Conservation (phyloP, 2,329 filamentous ascomycete species). For the Xylariales sp. region DNA sequence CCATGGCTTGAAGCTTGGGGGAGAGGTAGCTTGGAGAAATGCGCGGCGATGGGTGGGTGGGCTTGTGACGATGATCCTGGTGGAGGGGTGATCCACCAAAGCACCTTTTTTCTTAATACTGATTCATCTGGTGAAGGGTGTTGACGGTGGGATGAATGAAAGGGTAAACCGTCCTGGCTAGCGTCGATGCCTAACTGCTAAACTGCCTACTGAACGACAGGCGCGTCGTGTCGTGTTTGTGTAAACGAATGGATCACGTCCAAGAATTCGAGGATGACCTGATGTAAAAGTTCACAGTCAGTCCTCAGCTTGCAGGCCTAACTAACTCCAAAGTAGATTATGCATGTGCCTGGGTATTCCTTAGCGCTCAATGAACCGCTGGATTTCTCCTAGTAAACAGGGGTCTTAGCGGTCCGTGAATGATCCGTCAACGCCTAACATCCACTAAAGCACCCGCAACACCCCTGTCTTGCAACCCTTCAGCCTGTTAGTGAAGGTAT, state of each 20-base stretch:
- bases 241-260: too few relatives aligned
- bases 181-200: too few relatives aligned
- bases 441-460: neutral
- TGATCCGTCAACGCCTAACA: constrained; percentile 5
- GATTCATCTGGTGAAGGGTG: constrained; percentile 5
- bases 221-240: too few relatives aligned
- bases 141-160: too few relatives aligned
- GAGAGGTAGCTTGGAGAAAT: too few relatives aligned
- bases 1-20: constrained; percentile 6
- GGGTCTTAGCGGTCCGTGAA: neutral
- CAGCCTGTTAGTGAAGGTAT: neutral
- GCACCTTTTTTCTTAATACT: neutral
- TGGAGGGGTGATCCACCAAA: constrained; percentile 5
- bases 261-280: too few relatives aligned
- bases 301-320: too few relatives aligned
- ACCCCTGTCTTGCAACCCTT: neutral
- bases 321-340: too few relatives aligned
- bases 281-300: too few relatives aligned
- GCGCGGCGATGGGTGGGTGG: neutral
- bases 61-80: constrained; percentile 2
- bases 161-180: neutral
- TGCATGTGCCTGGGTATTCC: too few relatives aligned
- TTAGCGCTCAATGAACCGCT: neutral
- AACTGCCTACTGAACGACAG: too few relatives aligned
- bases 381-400: neutral